Base-by-base conservation (phyloP, 2,329 filamentous ascomycete genomes). In the Aureobasidium sp. region DNA sequence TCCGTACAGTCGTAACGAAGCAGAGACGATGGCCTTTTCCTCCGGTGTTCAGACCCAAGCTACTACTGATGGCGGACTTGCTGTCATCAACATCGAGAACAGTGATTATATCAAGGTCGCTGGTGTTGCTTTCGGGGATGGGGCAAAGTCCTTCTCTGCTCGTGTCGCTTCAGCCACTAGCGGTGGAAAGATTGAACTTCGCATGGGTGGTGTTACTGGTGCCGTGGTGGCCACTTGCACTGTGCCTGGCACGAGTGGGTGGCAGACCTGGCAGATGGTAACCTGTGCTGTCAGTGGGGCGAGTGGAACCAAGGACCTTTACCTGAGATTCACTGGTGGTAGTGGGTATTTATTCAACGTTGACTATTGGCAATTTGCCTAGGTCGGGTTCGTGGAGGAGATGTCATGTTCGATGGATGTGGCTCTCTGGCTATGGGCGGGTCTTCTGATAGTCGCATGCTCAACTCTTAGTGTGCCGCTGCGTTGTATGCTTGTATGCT, bases 291-390 rank as follows among this genome's bases (percentile, higher is more conserved):
- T 58, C 11, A 15, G 18, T 11, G 40, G 38, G 3, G 54, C 54
- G 16, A 33, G n/a, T 31, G 54, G 38, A 33, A 58, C 23, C 36
- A 25, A 56, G 23, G 36, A 58, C 31, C 54, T 58, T 1, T 45
- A 29, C 38, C 16, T 58, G 38, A 45, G 31, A 20, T 45, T 33
- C 27, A 43, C 38, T 31, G 54, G 54, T 13, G 54, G 38, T n/a
- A 58, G 54, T 31, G 54, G 25, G 33, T 45, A 58, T 4, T 18
- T 45, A 25, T 45, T 58, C 54, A 29, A 58, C 31, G 54, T 45
- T 29, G 40, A 58, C 29, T 58, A 33, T 58, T 58, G 54, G 54
- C 54, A 58, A 58, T 58, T 58, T 15, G 20, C 40, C 4, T 45
- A 58, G 54, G n/a, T 54, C 3, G 31, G 15, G 4, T 3, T 7